Evolutionary conservation across 1,139 yeast species (phyloP).

Genomic region (Kluyveromyces sp.): DNA sequence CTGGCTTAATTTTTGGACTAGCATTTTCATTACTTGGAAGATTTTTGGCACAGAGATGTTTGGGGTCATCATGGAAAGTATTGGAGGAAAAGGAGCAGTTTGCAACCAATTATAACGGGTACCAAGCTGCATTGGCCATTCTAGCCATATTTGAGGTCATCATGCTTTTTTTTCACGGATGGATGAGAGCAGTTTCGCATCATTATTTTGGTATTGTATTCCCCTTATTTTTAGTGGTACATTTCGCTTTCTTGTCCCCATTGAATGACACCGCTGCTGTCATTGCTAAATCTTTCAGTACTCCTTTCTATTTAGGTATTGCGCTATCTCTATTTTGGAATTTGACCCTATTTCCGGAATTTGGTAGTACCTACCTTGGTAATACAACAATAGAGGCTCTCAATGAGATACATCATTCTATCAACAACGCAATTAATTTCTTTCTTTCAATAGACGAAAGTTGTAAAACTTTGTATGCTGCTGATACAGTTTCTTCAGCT

Average conservation of each 20-base stretch:
- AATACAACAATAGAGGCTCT: slow-evolving; percentile 34
- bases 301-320: slow-evolving; percentile 40
- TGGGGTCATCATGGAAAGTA: slow-evolving; percentile 24
- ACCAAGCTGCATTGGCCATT: slow-evolving; percentile 36
- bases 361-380: slow-evolving; percentile 44
- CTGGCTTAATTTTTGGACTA: slow-evolving; percentile 38
- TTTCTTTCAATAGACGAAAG: slow-evolving; percentile 29
- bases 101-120: slow-evolving; percentile 24
- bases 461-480: slow-evolving; percentile 13
- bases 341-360: slow-evolving; percentile 40
- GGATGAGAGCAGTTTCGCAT: slow-evolving; percentile 41
- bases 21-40: slow-evolving; percentile 37
- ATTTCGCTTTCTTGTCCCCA: slow-evolving; percentile 38
- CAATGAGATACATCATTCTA: slow-evolving; percentile 35
- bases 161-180: slow-evolving; percentile 42
- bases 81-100: slow-evolving; percentile 27
- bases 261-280: slow-evolving; percentile 26
- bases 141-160: slow-evolving; percentile 38
- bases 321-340: slow-evolving; percentile 38
- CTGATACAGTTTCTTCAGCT: slow-evolving; percentile 24
- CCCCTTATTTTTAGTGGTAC: slow-evolving; percentile 40
- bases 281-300: slow-evolving; percentile 33
- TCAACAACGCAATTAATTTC: slow-evolving; percentile 34
- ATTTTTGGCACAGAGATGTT: slow-evolving; percentile 34
- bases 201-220: slow-evolving; percentile 40